Percentiles rank a stretch among this genome's conserved stretches.
These are phyloP conservation scores for Fusarium poae DNA, from an alignment of 2,329 filamentous ascomycete genomes.

Conservation along the genomic window DNA sequence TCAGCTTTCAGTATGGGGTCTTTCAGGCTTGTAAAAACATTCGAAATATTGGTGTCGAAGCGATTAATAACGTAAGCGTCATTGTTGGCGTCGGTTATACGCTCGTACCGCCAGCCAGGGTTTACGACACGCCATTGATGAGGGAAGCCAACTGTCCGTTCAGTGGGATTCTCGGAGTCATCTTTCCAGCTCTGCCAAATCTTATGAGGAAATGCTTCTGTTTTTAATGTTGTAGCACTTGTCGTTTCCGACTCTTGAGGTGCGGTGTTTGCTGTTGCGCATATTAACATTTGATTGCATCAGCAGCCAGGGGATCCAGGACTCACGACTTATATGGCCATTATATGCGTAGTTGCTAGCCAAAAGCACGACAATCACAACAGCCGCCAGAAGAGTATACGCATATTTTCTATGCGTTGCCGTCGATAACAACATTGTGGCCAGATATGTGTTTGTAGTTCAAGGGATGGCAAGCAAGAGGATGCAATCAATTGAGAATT, in stretches of 20 bases:
- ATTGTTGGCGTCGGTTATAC: constrained; percentile 48
- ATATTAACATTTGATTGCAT: constrained; percentile 1
- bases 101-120: constrained; percentile 48
- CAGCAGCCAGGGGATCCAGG: neutral
- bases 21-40: constrained; percentile 62
- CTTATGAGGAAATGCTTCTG: constrained; percentile 40
- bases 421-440: constrained; percentile 5
- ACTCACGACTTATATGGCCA: constrained; percentile 16
- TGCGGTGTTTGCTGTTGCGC: constrained; percentile 4
- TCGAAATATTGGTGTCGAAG: constrained; percentile 70
- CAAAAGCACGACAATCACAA: constrained; percentile 17
- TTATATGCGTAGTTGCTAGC: constrained; percentile 28
- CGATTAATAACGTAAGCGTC: constrained; percentile 68
- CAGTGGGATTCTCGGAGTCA: constrained; percentile 48
- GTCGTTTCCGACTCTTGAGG: neutral
- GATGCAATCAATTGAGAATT: neutral
- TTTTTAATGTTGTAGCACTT: neutral
- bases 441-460: neutral
- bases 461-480: neutral
- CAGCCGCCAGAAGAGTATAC: constrained; percentile 11
- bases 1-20: constrained; percentile 68
- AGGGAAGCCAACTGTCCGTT: constrained; percentile 48
- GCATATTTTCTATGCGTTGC: constrained; percentile 14
- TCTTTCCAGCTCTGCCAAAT: constrained; percentile 54
- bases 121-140: constrained; percentile 46